phyloP scores from a whole-genome alignment of 352 stramenopile genomes.

The Lagenidium giganteum region DNA sequence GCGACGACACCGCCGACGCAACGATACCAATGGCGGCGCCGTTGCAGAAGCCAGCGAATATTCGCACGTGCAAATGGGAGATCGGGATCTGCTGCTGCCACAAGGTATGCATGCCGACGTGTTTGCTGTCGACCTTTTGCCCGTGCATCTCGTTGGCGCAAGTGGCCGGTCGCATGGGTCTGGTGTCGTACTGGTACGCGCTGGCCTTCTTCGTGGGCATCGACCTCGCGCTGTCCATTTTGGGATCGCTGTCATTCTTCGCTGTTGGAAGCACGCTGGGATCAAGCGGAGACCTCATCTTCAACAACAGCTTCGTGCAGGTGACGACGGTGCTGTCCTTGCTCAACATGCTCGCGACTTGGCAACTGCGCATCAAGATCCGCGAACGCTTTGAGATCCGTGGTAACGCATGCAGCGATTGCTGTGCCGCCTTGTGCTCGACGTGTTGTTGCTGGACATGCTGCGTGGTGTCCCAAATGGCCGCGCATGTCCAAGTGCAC shows the following conservation, averaged over 20 bases:
- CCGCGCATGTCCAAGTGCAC: constrained; percentile 55
- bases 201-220: too few species aligned
- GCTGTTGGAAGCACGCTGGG: too few species aligned
- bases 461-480: constrained; percentile 53
- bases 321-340: too few species aligned
- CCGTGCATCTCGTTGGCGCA: constrained; percentile 19
- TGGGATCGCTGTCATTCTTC: too few species aligned
- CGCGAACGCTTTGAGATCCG: constrained; percentile 47
- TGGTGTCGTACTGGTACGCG: constrained; percentile 4
- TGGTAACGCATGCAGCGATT: constrained; percentile 30
- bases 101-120: constrained; percentile 15
- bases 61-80: constrained; percentile 9
- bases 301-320: too few species aligned
- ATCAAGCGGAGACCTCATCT: too few species aligned
- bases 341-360: constrained; percentile 21
- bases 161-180: constrained; percentile 12
- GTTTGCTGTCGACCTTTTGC: constrained; percentile 17
- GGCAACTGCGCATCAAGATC: constrained; percentile 29
- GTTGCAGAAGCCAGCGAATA: too few species aligned
- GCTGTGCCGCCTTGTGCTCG: constrained; percentile 26
- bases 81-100: constrained; percentile 15
- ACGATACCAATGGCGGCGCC: too few species aligned
- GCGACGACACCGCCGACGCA: too few species aligned
- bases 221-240: too few species aligned
- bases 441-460: constrained; percentile 25